A percentile compares a stretch with the other conserved stretches of the same genome.
Evolutionary conservation across 768 basidiomycete genomes (phyloP).

Genomic region (Daedaleopsis sinensis): DNA sequence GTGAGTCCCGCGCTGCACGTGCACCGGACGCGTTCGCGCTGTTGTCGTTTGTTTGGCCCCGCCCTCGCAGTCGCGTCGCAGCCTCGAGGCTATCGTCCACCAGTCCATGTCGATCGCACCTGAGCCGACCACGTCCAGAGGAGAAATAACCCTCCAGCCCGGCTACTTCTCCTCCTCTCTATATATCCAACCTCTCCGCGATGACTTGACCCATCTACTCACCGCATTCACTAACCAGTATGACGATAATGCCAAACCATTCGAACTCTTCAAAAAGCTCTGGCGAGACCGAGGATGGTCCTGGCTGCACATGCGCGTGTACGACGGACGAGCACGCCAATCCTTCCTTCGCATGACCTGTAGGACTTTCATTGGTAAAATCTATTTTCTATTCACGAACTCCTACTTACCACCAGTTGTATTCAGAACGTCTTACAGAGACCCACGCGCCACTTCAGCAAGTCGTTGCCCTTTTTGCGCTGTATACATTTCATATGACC

Average conservation of each 20-base stretch:
- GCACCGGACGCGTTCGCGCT: conserved; percentile 26
- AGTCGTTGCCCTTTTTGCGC: conserved; percentile 63
- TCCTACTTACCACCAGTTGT: neutral
- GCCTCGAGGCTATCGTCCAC: neutral
- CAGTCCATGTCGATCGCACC: conserved; percentile 46
- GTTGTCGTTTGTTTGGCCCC: conserved; percentile 20
- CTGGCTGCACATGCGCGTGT: conserved; percentile 75
- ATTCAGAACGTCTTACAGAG: conserved; percentile 54
- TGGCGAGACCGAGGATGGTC: conserved; percentile 74
- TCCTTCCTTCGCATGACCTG: conserved; percentile 59
- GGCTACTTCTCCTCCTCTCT: conserved; percentile 78
- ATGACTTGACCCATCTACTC: conserved; percentile 62
- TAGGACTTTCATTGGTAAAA: conserved; percentile 69
- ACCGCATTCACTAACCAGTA: conserved; percentile 56
- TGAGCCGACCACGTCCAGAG: conserved; percentile 59
- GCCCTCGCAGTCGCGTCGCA: neutral
- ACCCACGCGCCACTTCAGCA: conserved; percentile 57
- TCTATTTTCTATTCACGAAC: neutral
- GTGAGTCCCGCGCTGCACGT: conserved; percentile 14
- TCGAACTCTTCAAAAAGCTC: conserved; percentile 68
- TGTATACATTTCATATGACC: conserved; percentile 71
- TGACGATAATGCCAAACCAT: conserved; percentile 47
- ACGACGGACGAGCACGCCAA: conserved; percentile 68
- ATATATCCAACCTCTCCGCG: conserved; percentile 64
- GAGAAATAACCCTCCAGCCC: conserved; percentile 69